Evolutionary conservation across 495 filamentous ascomycete genomes (phyloP).

Genomic region (Aspergillus ellipticus): DNA sequence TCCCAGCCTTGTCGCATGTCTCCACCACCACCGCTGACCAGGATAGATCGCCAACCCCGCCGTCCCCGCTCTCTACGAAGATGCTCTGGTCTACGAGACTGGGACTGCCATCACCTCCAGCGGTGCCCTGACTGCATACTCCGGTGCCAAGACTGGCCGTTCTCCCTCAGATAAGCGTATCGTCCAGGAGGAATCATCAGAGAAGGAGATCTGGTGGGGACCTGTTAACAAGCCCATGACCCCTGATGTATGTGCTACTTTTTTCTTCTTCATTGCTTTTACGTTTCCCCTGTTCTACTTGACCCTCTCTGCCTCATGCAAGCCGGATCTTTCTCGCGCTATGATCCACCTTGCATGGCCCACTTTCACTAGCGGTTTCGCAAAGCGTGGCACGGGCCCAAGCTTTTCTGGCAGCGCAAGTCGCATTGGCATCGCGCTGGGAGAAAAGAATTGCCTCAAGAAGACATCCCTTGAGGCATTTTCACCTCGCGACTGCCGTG

Average conservation of each 20-base stretch:
- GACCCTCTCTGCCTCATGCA: no score
- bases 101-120: conserved; percentile 94
- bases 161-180: conserved; percentile 97
- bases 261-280: not conserved
- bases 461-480: conserved; percentile 20
- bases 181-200: conserved; percentile 84
- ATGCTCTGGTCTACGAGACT: conserved; percentile 97
- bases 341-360: conserved; percentile 21
- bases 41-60: conserved; percentile 80
- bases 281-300: not conserved
- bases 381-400: conserved; percentile 18
- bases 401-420: conserved; percentile 25
- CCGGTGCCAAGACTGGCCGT: conserved; percentile 94
- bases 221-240: conserved; percentile 99
- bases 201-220: conserved; percentile 94
- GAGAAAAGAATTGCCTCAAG: conserved; percentile 16
- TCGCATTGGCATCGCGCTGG: not conserved
- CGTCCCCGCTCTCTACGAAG: conserved; percentile 94
- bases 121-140: conserved; percentile 94
- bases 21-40: conserved; percentile 10
- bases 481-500: conserved; percentile 14
- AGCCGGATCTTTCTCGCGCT: conserved; percentile 3
- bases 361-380: conserved; percentile 24
- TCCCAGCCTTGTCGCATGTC: not conserved
- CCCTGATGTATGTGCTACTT: conserved; percentile 87